Base-by-base conservation (phyloP, 2,329 filamentous ascomycete species). In the Dactylella cylindrospora region DNA sequence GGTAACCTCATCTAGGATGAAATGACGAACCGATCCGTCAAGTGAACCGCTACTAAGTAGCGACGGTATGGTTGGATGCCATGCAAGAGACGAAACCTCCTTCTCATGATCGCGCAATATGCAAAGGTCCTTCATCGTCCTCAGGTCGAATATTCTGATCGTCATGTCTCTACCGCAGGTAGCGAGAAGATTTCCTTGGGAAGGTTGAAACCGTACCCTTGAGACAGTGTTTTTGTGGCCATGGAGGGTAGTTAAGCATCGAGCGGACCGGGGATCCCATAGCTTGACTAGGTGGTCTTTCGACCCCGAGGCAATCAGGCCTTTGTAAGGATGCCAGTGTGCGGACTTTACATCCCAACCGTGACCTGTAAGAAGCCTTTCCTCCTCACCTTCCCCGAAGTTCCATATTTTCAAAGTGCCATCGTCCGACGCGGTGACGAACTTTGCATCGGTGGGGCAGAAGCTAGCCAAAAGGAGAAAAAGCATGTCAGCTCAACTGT, bases 261-360 rank as follows among this genome's bases (percentile, higher is more conserved):
- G 84, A 28, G 87, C 85, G 3, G 85, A 91, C 52, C 93, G 82
- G n/a, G 93, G 93, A 72, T 98, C 93, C 93, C 93, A 98, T 35
- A 98, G 83, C 73, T 97, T 97, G 70, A 98, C 89, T 65, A 95
- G 78, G 73, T 98, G 91, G 70, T 98, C 93, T 75, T 98, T 98
- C 8, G 91, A 97, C 29, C 93, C 93, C 0, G 93, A 97, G 3
- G 95, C 91, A 25, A 98, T 80, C 3, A 98, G 76, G 1, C 93
- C 93, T 75, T 96, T 97, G 15, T 85, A 87, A 1, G 91, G 90
- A 75, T 98, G 93, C 93, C 93, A 98, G 72, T 98, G 91, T 54
- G 94, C 94, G 47, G 84, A 88, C 74, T 97, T 97, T 15, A 89
- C 90, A 71, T 98, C 93, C 93, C 93, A 98, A 66, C 90, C 89